Evolutionary conservation across 441 rosid species (phyloP).

Genomic region (Populus hybrid): DNA sequence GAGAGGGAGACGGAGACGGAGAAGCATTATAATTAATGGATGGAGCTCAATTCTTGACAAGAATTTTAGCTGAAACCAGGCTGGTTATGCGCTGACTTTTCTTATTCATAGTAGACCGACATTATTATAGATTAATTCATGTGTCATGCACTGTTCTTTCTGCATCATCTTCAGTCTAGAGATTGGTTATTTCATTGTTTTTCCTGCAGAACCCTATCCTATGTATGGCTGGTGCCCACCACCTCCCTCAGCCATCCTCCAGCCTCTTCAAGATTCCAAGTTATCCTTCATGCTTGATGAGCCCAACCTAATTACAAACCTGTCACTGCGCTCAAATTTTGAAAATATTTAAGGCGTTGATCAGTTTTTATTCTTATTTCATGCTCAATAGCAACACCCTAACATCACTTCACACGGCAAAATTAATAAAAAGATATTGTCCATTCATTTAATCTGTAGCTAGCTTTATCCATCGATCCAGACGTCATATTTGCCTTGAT

Average conservation of each 20-base stretch:
- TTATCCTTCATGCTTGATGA: background rate
- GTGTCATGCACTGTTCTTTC: background rate
- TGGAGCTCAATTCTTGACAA: no score
- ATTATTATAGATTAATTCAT: background rate
- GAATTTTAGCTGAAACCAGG: background rate
- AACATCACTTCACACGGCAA: background rate
- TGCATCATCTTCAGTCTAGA: background rate
- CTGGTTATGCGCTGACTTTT: background rate
- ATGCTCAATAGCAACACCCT: background rate
- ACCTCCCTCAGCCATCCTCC: background rate
- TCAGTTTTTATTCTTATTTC: background rate
- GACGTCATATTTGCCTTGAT: slow-evolving; percentile 5
- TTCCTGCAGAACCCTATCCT: background rate
- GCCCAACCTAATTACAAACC: slow-evolving; percentile 1
- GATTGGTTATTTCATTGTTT: background rate
- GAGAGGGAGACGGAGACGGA: no score
- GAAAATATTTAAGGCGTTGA: background rate
- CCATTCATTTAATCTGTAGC: no score
- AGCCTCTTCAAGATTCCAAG: slow-evolving; percentile 13
- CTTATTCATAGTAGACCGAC: background rate
- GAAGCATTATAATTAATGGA: no score
- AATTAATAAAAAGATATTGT: no score
- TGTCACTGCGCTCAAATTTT: background rate
- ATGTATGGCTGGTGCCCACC: slow-evolving; percentile 3
- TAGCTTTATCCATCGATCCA: no score